These are phyloP conservation scores for Lagenidium giganteum DNA, from an alignment of 352 stramenopile genomes.

Conservation along the genomic window DNA sequence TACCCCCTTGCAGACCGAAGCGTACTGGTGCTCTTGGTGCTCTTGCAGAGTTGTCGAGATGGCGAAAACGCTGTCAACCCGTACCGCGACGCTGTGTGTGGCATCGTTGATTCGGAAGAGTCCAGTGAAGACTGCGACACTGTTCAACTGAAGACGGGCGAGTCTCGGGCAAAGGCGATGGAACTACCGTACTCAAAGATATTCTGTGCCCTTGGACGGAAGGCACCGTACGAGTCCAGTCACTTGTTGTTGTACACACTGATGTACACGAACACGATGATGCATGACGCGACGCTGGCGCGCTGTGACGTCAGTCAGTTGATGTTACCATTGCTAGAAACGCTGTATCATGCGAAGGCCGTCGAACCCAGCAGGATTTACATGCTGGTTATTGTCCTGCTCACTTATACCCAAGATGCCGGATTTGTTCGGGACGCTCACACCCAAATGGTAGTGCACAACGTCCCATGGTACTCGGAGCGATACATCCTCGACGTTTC, in stretches of 20 bases:
- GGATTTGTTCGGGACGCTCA: slow-evolving; percentile 62
- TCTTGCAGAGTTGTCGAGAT: slow-evolving; percentile 69
- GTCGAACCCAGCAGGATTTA: slow-evolving; percentile 65
- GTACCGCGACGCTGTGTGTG: slow-evolving; percentile 50
- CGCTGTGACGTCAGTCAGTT: slow-evolving; percentile 40
- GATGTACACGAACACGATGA: slow-evolving; percentile 56
- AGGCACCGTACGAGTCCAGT: slow-evolving; percentile 55
- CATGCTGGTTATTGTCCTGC: slow-evolving; percentile 64
- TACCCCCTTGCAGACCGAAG: slow-evolving; percentile 67
- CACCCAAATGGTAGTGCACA: slow-evolving; percentile 46
- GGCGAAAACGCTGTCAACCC: slow-evolving; percentile 40
- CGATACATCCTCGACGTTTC: slow-evolving; percentile 76
- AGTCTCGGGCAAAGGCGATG: slow-evolving; percentile 18
- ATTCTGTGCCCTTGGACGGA: slow-evolving; percentile 41
- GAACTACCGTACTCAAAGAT: slow-evolving; percentile 46
- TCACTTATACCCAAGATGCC: slow-evolving; percentile 60
- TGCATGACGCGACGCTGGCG: slow-evolving; percentile 38
- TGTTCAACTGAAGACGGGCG: slow-evolving; percentile 7
- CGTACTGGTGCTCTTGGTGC: slow-evolving; percentile 51
- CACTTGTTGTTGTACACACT: slow-evolving; percentile 75
- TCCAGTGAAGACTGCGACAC: slow-evolving; percentile 7
- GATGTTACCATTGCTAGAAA: slow-evolving; percentile 65
- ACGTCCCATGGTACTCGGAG: slow-evolving; percentile 73
- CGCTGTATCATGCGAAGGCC: slow-evolving; percentile 57
- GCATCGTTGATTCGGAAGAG: slow-evolving; percentile 28